Conservation (phyloP, 75 land plant species). For the Cupressus sempervirens region DNA sequence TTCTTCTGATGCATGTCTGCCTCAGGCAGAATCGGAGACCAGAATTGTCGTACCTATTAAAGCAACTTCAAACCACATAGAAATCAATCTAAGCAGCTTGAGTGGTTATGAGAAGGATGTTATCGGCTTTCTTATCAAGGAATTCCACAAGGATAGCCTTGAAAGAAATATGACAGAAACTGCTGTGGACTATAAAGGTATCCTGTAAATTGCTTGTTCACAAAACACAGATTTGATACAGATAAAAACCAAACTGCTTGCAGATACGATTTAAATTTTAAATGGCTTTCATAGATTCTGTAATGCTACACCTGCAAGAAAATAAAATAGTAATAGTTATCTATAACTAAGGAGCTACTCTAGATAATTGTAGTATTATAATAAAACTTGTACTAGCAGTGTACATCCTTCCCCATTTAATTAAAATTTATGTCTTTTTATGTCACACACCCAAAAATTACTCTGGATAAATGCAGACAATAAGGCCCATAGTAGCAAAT, state of each 20-base stretch:
- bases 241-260: background rate
- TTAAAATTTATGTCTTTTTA: background rate
- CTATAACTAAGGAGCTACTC: background rate
- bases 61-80: constrained; percentile 24
- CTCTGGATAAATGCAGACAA: background rate
- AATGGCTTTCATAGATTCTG: background rate
- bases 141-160: background rate
- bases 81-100: constrained; percentile 30
- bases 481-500: too few species aligned
- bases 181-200: too few species aligned
- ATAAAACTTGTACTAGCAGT: background rate
- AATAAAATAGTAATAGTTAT: too few species aligned
- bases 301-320: too few species aligned
- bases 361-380: background rate
- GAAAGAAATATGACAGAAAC: too few species aligned
- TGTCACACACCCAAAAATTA: background rate
- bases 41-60: constrained; percentile 22
- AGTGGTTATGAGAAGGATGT: constrained; percentile 38
- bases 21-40: constrained; percentile 28
- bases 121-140: constrained; percentile 25
- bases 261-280: background rate
- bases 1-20: constrained; percentile 12
- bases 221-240: too few species aligned
- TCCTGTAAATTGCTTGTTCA: background rate
- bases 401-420: background rate